Evolutionary conservation across 2,329 filamentous ascomycete species (phyloP).

Genomic region (Sordariomycetes sp.): DNA sequence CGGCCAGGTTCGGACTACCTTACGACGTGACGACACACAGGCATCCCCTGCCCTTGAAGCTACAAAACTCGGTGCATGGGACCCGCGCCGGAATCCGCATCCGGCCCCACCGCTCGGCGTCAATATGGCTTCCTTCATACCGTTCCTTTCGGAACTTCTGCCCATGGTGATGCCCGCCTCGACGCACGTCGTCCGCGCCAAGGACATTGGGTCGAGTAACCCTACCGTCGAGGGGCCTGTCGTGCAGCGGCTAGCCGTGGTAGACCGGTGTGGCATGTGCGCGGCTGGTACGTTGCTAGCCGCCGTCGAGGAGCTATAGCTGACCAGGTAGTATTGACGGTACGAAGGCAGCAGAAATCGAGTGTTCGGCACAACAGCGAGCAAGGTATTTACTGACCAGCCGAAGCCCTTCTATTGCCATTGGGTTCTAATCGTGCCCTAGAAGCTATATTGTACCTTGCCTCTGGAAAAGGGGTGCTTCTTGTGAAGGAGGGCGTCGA

Average conservation of each 20-base stretch:
- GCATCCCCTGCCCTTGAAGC: no score
- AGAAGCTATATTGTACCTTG: conserved; percentile 63
- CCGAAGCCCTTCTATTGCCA: no score
- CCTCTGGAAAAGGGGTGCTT: conserved; percentile 51
- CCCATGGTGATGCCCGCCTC: conserved; percentile 49
- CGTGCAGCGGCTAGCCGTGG: conserved; percentile 43
- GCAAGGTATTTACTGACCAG: no score
- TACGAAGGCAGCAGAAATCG: conserved; percentile 51
- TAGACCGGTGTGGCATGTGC: conserved; percentile 57
- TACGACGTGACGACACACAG: no score
- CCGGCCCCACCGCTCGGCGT: neutral
- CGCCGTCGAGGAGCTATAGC: conserved; percentile 9
- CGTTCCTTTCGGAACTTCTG: conserved; percentile 46
- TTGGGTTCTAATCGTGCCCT: neutral
- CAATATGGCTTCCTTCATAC: conserved; percentile 43
- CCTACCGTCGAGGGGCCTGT: conserved; percentile 21
- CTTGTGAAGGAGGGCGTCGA: conserved; percentile 48
- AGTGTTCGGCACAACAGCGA: conserved; percentile 62
- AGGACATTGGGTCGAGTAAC: conserved; percentile 31
- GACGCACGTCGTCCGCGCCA: conserved; percentile 46
- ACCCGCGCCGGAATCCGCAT: neutral
- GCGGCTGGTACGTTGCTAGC: conserved; percentile 40
- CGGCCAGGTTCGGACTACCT: no score
- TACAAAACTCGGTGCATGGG: neutral
- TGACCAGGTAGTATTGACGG: conserved; percentile 56